Evolutionary conservation across 2,329 filamentous ascomycete genomes (phyloP).

Genomic region (Emergomyces africanus): DNA sequence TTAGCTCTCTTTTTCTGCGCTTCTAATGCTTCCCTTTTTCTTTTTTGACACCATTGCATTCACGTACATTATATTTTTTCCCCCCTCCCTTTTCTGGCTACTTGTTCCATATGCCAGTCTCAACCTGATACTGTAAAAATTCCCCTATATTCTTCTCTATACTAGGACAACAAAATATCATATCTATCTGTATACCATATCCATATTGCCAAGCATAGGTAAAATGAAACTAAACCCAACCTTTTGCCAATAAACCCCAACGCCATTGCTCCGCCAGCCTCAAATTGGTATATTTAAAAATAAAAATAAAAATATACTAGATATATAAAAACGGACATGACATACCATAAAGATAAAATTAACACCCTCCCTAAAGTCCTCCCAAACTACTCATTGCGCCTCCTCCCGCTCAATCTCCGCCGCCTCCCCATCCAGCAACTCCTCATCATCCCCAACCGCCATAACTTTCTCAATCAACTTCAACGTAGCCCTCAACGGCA

Average conservation of each 20-base stretch:
- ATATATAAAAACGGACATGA: too few relatives aligned
- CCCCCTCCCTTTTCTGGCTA: not conserved
- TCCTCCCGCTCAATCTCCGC: conserved; percentile 31
- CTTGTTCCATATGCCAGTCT: not conserved
- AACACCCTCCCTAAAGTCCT: not conserved
- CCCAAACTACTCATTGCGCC: not conserved
- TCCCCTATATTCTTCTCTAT: not conserved
- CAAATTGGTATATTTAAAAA: not conserved
- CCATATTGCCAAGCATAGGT: not conserved
- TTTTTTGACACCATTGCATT: not conserved
- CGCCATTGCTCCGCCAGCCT: not conserved
- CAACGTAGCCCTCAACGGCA: conserved; percentile 68
- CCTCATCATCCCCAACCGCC: conserved; percentile 56
- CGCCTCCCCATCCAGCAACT: conserved; percentile 34
- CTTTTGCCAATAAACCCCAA: not conserved
- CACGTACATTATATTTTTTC: not conserved
- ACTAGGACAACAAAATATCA: not conserved
- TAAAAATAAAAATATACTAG: too few relatives aligned
- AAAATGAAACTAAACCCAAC: not conserved
- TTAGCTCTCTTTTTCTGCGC: not conserved
- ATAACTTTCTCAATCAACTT: conserved; percentile 81
- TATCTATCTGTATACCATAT: not conserved
- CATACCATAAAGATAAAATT: not conserved
- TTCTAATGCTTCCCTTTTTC: too few relatives aligned
- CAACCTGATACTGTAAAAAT: not conserved